Evolutionary conservation across 805 yeast species (phyloP), one percentile per base, ranked within the genome.

Genomic region (Maudiozyma turicensis): DNA sequence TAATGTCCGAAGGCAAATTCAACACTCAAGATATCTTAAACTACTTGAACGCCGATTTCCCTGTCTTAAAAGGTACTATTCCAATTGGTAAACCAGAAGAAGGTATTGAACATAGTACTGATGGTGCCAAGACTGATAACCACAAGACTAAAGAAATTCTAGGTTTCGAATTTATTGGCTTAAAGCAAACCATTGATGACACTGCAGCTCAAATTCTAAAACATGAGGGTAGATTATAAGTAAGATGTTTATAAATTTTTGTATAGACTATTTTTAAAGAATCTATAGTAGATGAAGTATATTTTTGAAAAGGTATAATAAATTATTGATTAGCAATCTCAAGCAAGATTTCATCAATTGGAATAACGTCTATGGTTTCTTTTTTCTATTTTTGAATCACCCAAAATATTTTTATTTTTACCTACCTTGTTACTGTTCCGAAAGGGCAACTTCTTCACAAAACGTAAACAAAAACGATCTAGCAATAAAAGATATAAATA

Each of bases 41-140:
- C 48, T 51, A 63, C 11, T 40, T 73, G 38, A 60, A 64, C 52
- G 60, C 66, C 30, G 61, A 70, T 11, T 70, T 77, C 62, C 76
- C 78, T 5, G 60, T 67, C 48, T 63, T 74, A 48, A 64, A 61
- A 45, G 76, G 73, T 14, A 71, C 72, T 53, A 62, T 78, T 43
- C 72, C 80, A n/a, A 53, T 52, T 6, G 75, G 74, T 32, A 59
- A 61, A 34, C 74, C 74, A 14, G 53, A 45, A 5, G 48, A 45
- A 2, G 57, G 54, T 15, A 52, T 43, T 9, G 54, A 51, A 30
- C 35, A 44, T 10, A 35, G 20, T 8, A 46, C 45, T 14, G 31
- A 32, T 6, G 46, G 47, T 42, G 47, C 47, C 3, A 44, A 28
- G 15, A 39, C 54, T 41, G 59, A 60, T 46, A 57, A 56, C 38